Evolutionary conservation across 257 asterid species (phyloP).

Genomic region (Ilex asprella): DNA sequence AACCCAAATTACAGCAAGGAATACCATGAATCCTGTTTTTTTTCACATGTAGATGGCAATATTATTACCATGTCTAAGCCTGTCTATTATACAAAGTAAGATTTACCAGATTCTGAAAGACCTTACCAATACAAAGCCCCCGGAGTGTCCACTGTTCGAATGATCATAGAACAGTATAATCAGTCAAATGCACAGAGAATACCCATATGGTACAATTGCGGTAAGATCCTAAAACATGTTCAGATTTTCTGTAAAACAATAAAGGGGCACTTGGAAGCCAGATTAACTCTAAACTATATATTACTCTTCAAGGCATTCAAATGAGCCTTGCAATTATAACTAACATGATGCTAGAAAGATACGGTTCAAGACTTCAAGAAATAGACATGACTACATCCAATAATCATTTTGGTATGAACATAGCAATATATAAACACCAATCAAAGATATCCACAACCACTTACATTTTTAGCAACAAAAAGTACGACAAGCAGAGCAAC

Average conservation of each 20-base stretch:
- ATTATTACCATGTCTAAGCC: not conserved
- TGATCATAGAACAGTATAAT: constrained; percentile 7
- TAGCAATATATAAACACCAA: not conserved
- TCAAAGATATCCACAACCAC: constrained; percentile 4
- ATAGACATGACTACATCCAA: too few species aligned
- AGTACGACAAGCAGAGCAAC: constrained; percentile 27
- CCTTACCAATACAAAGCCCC: constrained; percentile 36
- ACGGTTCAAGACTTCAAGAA: too few species aligned
- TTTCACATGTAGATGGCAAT: constrained; percentile 10
- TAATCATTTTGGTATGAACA: too few species aligned
- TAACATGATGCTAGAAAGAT: too few species aligned
- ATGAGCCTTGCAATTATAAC: too few species aligned
- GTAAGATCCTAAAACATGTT: not conserved
- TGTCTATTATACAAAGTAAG: constrained; percentile 5
- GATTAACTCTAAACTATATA: not conserved
- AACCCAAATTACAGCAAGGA: constrained; percentile 32
- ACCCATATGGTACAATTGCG: not conserved
- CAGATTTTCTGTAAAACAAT: constrained; percentile 3
- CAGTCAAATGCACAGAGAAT: constrained; percentile 8
- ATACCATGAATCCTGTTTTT: constrained; percentile 28
- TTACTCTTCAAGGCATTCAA: too few species aligned
- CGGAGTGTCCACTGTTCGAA: constrained; percentile 42
- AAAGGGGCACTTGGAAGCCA: constrained; percentile 1
- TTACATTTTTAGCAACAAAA: constrained; percentile 39
- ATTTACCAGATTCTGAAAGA: constrained; percentile 4